Percentiles rank a stretch among this genome's conserved stretches.
Evolutionary conservation across 148 eudicot genomes (phyloP).

Genomic region (Fagopyrum tataricum): DNA sequence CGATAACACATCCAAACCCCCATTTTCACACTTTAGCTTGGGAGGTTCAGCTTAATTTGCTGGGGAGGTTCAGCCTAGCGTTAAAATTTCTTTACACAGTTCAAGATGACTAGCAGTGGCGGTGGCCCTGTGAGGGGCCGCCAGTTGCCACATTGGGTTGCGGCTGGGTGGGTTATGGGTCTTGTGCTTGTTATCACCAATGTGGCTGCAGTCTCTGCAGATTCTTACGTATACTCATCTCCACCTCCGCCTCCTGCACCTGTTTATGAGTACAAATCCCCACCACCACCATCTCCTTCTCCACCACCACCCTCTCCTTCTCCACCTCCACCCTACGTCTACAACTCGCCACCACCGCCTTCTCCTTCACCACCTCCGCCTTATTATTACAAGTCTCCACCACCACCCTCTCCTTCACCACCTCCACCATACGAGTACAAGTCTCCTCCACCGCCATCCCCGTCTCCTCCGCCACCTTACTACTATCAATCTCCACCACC

Average conservation of each 20-base stretch:
- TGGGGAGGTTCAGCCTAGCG: not conserved
- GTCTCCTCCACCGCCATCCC: slow-evolving; percentile 30
- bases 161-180: not conserved
- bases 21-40: not conserved
- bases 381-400: slow-evolving; percentile 28
- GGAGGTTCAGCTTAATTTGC: not conserved
- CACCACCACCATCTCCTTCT: slow-evolving; percentile 18
- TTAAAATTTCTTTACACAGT: not conserved
- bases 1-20: not conserved
- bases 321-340: slow-evolving; percentile 5
- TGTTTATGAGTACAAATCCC: slow-evolving; percentile 22
- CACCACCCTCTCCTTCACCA: slow-evolving; percentile 29
- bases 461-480: slow-evolving; percentile 30
- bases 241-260: slow-evolving; percentile 26
- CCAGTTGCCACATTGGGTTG: slow-evolving; percentile 6
- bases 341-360: slow-evolving; percentile 25
- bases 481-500: slow-evolving; percentile 33
- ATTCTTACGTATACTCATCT: slow-evolving; percentile 13
- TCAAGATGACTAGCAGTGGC: not conserved
- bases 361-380: slow-evolving; percentile 24
- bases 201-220: not conserved
- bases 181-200: not conserved
- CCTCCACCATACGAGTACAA: slow-evolving; percentile 24
- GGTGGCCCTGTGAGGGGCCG: slow-evolving; percentile 8
- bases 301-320: slow-evolving; percentile 11